phyloP scores from a whole-genome alignment of 352 stramenopile species.

The Phytopythium delawarense region DNA sequence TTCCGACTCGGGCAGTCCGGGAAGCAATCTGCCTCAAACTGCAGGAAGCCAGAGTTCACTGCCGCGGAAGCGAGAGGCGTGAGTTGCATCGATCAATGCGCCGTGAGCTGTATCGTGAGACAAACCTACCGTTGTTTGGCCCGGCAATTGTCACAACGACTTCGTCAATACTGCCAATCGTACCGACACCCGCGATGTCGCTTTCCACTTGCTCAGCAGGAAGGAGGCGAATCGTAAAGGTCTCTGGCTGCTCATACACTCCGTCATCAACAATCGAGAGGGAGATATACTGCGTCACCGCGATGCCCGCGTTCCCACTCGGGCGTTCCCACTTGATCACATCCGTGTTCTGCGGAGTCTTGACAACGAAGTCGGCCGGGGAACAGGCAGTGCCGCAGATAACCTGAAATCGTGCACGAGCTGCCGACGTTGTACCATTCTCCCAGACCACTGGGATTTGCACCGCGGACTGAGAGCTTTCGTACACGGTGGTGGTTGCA shows the following conservation, averaged over 20 bases:
- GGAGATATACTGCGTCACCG: conserved; percentile 33
- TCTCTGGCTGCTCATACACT: conserved; percentile 49
- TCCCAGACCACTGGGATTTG: conserved; percentile 56
- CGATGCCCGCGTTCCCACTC: conserved; percentile 11
- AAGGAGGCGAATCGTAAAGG: conserved; percentile 39
- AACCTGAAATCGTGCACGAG: conserved; percentile 40
- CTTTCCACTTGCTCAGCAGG: conserved; percentile 19
- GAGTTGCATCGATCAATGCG: not conserved
- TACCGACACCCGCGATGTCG: conserved; percentile 21
- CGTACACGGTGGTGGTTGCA: conserved; percentile 21
- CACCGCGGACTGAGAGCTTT: conserved; percentile 14
- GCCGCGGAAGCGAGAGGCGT: not conserved
- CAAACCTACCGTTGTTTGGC: conserved; percentile 40
- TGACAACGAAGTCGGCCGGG: conserved; percentile 34
- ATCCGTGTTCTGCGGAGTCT: conserved; percentile 18
- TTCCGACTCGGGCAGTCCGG: conserved; percentile 40
- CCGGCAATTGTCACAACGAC: conserved; percentile 50
- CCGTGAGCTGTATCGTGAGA: no score
- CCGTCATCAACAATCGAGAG: conserved; percentile 40
- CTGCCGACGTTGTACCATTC: conserved; percentile 41
- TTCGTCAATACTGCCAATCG: conserved; percentile 36
- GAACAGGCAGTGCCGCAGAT: conserved; percentile 39
- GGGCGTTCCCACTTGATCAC: conserved; percentile 44
- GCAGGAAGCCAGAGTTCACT: conserved; percentile 39
- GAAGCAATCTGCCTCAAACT: conserved; percentile 72